phyloP scores from a whole-genome alignment of 768 basidiomycete genomes.

The Amyloporia xantha region DNA sequence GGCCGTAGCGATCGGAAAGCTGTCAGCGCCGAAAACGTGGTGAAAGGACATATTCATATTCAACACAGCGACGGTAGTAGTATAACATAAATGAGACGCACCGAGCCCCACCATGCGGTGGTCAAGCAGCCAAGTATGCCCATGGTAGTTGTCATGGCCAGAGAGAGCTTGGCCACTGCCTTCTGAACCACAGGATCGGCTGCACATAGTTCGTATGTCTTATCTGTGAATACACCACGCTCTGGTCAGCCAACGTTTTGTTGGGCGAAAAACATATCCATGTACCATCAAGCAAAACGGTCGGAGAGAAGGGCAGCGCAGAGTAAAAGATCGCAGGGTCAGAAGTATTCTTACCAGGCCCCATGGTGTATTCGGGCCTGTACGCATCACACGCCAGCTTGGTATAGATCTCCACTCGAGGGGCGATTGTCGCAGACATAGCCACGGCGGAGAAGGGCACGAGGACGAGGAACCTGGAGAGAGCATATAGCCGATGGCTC shows the following conservation, averaged over 20 bases:
- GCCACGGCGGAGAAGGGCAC: constrained; percentile 52
- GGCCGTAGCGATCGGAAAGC: constrained; percentile 75
- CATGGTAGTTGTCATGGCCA: constrained; percentile 54
- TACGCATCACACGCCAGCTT: constrained; percentile 61
- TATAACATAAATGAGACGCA: constrained; percentile 31
- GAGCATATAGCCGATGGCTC: not conserved
- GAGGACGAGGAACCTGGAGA: constrained; percentile 47
- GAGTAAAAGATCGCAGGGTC: not conserved
- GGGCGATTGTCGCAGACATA: constrained; percentile 52
- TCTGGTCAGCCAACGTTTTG: too few relatives aligned
- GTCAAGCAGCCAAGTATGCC: constrained; percentile 76
- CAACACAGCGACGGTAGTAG: not conserved
- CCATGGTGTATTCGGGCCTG: constrained; percentile 37
- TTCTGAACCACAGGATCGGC: constrained; percentile 69
- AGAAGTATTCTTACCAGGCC: not conserved
- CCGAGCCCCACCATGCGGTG: constrained; percentile 82
- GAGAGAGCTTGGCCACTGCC: constrained; percentile 57
- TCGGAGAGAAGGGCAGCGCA: not conserved
- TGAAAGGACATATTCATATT: not conserved
- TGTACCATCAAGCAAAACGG: constrained; percentile 1
- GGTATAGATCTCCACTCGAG: constrained; percentile 71
- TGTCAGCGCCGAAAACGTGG: constrained; percentile 19
- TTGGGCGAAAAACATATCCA: too few relatives aligned
- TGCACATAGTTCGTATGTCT: constrained; percentile 36
- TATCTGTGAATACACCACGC: constrained; percentile 4